Evolutionary conservation across 2,329 filamentous ascomycete genomes (phyloP), one percentile per base, ranked within the genome.

Genomic region (Chrysoporthe austroafricana): DNA sequence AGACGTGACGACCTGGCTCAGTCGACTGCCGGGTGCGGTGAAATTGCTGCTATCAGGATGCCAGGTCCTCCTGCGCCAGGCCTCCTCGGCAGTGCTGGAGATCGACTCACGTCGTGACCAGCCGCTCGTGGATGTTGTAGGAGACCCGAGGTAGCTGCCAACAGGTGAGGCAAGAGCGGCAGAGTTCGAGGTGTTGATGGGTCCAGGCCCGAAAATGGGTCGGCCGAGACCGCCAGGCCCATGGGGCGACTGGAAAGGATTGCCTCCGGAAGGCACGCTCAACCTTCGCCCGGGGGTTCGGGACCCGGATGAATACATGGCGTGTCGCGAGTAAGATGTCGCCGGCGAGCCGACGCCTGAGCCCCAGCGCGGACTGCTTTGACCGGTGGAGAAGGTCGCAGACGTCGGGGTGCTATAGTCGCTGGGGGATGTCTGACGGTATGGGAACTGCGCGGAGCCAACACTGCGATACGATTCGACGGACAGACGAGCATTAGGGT

Each of bases 11-110:
- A 93, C 91, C 71, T 92, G 91, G 73, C 88, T 92, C 64, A 97
- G 78, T 18, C 91, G 87, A 78, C 92, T 94, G 16, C 90, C 91
- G 61, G 90, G 88, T 43, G 88, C 82, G 69, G 85, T 84, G 70
- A 88, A 88, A 70, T 85, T 86, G 18, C 86, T 85, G 68, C 89
- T 91, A 70, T 93, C 92, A 0, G 93, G 92, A 78, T 97, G 94
- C 94, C 94, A 97, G 2, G 94, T 97, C 64, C 94, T 87, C 70
- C 94, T 85, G 71, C 94, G 88, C 86, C 90, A 92, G 66, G 92
- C 91, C 54, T 93, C 90, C 70, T 97, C 93, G 0, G 86, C 81
- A 26, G 84, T 82, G 63, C 85, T 87, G 9, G 85, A 81, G 2
- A 82, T 82, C 0, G 91, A 91, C 52, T 94, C 91, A 54, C 90